A percentile compares a stretch with the other conserved stretches of the same genome.
Conservation (phyloP, 2,329 filamentous ascomycete species). For the Arthroderma uncinatum region DNA sequence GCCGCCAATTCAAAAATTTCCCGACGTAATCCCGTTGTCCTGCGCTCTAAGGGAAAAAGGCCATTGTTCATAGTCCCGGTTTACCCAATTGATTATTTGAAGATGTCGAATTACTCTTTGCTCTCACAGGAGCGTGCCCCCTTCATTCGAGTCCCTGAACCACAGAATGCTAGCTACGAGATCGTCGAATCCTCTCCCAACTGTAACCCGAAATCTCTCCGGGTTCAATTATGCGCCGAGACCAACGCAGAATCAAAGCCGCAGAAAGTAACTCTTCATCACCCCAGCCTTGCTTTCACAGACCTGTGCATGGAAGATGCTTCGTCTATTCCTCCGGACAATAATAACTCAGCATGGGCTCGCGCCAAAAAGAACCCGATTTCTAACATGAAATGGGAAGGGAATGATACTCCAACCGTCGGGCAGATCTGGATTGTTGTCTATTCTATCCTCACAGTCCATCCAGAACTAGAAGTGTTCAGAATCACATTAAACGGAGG, state of each 20-base stretch:
- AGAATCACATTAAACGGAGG: slow-evolving; percentile 25
- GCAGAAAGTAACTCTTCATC: slow-evolving; percentile 13
- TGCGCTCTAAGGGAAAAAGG: neutral
- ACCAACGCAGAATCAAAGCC: slow-evolving; percentile 12
- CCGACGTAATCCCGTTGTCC: neutral
- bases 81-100: neutral
- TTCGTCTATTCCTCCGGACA: slow-evolving; percentile 16
- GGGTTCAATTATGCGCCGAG: slow-evolving; percentile 15
- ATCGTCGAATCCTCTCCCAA: slow-evolving; percentile 11
- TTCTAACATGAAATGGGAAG: slow-evolving; percentile 27
- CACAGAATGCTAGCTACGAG: slow-evolving; percentile 18
- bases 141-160: slow-evolving; percentile 17
- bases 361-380: slow-evolving; percentile 24
- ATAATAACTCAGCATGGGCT: slow-evolving; percentile 33
- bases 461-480: slow-evolving; percentile 25
- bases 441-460: slow-evolving; percentile 28
- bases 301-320: slow-evolving; percentile 19
- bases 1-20: too few species aligned
- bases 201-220: slow-evolving; percentile 10
- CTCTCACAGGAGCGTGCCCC: slow-evolving; percentile 10
- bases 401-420: slow-evolving; percentile 21
- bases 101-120: slow-evolving; percentile 4
- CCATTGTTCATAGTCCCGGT: neutral
- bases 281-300: slow-evolving; percentile 22
- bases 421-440: slow-evolving; percentile 32